Percentiles rank a stretch among this genome's conserved stretches.
phyloP scores from a whole-genome alignment of 2,329 filamentous ascomycete genomes.

The Bipolaris bicolor region DNA sequence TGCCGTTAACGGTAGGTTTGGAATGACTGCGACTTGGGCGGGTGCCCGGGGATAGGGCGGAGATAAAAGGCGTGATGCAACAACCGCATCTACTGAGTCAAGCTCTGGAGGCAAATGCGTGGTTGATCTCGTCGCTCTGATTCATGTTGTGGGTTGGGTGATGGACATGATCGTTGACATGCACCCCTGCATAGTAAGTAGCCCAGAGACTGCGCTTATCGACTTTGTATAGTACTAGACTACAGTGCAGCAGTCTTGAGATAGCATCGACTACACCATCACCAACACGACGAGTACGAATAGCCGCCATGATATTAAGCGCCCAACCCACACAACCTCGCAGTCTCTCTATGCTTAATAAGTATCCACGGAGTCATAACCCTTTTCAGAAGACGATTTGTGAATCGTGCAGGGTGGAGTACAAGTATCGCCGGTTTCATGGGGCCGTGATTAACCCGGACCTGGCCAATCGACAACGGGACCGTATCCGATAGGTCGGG shows the following conservation, averaged over 20 bases:
- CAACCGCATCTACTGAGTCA: not conserved
- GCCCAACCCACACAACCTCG: no score
- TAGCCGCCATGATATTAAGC: no score
- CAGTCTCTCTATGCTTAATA: not conserved
- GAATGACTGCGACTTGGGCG: not conserved
- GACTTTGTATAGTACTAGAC: not conserved
- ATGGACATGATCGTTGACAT: not conserved
- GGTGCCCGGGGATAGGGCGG: not conserved
- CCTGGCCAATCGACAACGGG: not conserved
- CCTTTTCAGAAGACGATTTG: not conserved
- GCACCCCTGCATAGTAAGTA: not conserved
- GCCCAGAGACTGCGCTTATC: not conserved
- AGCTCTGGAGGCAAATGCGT: not conserved
- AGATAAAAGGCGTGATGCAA: not conserved
- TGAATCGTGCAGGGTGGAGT: conserved; percentile 1
- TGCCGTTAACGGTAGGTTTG: conserved; percentile 3
- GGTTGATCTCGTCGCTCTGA: not conserved
- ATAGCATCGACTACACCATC: no score
- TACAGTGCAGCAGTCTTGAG: not conserved
- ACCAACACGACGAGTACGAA: not conserved
- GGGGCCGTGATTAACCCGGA: conserved; percentile 1
- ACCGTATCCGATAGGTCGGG: not conserved
- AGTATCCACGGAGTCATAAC: not conserved
- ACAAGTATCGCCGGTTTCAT: conserved; percentile 2
- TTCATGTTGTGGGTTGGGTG: not conserved